Evolutionary conservation across 148 eudicot species (phyloP), one percentile per base, ranked within the genome.

Genomic region (Vaccinium corymbosum): DNA sequence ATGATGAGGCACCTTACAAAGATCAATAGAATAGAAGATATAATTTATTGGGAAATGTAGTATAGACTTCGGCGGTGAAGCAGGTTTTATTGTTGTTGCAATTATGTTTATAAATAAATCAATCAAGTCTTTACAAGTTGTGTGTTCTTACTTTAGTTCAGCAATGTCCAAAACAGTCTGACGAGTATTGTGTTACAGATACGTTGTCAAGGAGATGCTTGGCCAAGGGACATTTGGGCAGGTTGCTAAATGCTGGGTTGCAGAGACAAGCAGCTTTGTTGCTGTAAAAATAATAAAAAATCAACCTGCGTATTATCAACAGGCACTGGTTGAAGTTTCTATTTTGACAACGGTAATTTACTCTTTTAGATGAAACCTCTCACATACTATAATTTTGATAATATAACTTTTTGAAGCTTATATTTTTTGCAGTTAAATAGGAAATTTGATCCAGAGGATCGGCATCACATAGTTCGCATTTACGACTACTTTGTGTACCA

Each of bases 151-250:
- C 74, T 74, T 42, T 51, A 27, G 22, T 70, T 52, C 51, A 20
- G 64, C 27, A 9, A 57, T 49, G 32, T 70, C 50, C 56, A 29
- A 70, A 29, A 57, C 9, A 38, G 57, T 75, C 59, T 85, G 57
- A 70, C 57, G 48, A 55, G 76, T 17, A 48, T 83, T 61, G 70
- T 66, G 52, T 84, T 89, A 85, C 93, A 97, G 99, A 86, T 97
- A 97, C 82, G 87, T 97, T 80, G 98, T 97, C 62, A 97, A 94
- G 87, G 99, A 97, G 82, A 90, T 97, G 68, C 98, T 97, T 89
- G 99, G 99, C 48, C 99, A 94, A 70, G 99, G 99, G 82, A 97
- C 99, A 74, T 97, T 97, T 91, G 99, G 99, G 79, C 99, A 94
- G 92, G 99, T 97, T 81, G 99, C 98, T n/a, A 97, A 94, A 90